Evolutionary conservation across 345 rosid species (phyloP).

Genomic region (Reutealis trisperma): DNA sequence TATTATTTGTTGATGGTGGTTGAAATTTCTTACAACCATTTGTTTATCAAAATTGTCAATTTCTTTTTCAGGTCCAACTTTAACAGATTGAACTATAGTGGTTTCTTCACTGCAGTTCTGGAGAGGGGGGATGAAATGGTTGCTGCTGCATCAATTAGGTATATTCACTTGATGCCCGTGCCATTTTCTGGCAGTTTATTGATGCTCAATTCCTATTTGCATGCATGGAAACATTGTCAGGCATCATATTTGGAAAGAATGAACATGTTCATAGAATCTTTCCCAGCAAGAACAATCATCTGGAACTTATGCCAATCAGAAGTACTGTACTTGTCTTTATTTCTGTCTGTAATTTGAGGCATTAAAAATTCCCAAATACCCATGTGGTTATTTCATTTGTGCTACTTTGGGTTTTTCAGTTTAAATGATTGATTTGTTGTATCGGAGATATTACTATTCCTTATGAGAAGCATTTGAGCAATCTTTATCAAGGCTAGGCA

Average conservation of each 20-base stretch:
- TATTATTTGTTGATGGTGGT: background rate
- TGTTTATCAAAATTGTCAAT: background rate
- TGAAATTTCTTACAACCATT: background rate
- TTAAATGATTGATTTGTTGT: background rate
- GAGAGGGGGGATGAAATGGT: conserved; percentile 88
- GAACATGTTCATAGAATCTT: background rate
- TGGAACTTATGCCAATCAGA: background rate
- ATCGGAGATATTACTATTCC: background rate
- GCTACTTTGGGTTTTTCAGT: background rate
- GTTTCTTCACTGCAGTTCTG: conserved; percentile 71
- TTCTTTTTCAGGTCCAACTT: conserved; percentile 74
- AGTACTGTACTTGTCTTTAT: background rate
- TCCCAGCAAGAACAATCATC: background rate
- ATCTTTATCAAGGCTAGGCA: background rate
- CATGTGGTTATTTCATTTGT: background rate
- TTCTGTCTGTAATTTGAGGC: background rate
- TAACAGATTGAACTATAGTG: conserved; percentile 69
- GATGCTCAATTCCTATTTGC: conserved; percentile 5
- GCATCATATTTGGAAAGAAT: conserved; percentile 8
- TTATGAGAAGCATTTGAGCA: background rate
- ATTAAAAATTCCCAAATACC: background rate
- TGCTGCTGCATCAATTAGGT: conserved; percentile 91
- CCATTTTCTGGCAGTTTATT: background rate
- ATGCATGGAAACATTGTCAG: background rate
- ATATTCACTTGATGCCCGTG: background rate